phyloP scores from a whole-genome alignment of 2,329 filamentous ascomycete genomes.

The Ophiostoma ulmi region DNA sequence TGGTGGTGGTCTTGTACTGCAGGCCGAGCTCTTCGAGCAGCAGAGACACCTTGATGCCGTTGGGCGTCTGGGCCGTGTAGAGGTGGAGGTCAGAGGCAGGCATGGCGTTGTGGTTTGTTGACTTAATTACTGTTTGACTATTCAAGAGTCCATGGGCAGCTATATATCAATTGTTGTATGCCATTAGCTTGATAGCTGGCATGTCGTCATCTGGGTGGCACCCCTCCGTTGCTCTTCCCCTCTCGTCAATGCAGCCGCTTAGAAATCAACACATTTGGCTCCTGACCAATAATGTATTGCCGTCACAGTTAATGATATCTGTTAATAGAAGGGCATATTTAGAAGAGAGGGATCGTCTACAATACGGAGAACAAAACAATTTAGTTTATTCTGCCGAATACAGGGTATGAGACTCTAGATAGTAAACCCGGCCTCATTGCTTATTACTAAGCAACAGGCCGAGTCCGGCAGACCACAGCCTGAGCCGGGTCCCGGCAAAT shows the following conservation, averaged over 20 bases:
- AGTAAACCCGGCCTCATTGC: background rate
- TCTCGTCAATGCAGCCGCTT: background rate
- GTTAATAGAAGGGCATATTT: background rate
- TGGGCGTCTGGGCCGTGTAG: slow-evolving; percentile 78
- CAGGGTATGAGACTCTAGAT: background rate
- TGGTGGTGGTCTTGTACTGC: slow-evolving; percentile 66
- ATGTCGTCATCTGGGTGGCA: background rate
- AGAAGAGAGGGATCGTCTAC: background rate
- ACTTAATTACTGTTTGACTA: background rate
- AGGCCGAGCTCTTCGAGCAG: slow-evolving; percentile 78
- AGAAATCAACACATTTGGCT: background rate
- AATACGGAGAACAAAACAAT: background rate
- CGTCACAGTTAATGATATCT: no score
- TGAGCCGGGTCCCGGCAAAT: background rate
- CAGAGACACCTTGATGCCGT: slow-evolving; percentile 86
- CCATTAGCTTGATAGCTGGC: background rate
- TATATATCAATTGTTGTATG: background rate
- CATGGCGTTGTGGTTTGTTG: background rate
- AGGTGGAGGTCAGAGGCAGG: slow-evolving; percentile 64
- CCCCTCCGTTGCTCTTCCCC: slow-evolving; percentile 2
- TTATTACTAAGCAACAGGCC: background rate
- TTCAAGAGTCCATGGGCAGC: no score
- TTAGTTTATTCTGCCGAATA: background rate
- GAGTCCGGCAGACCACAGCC: background rate
- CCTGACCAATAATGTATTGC: background rate